Evolutionary conservation across 148 eudicot species (phyloP), one percentile per base, ranked within the genome.

Genomic region (Bassia scoparia): DNA sequence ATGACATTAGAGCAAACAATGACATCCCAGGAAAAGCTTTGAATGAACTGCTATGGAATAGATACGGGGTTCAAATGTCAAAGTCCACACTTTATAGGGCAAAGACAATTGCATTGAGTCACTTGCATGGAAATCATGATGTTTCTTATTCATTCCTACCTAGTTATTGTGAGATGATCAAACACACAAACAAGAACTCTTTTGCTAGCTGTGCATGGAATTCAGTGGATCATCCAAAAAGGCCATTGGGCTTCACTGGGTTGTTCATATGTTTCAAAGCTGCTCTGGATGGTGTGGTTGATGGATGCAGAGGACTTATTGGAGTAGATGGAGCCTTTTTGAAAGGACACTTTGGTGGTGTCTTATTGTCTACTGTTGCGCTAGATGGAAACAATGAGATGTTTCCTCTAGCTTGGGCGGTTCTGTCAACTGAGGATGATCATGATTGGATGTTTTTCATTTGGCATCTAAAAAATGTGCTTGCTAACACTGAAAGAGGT

Each of bases 1-100:
- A 70, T 0, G 73, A 70, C n/a, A 54, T 69, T 7, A 52, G 29
- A 26, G 61, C 61, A 10, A 69, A 69, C 24, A 33, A 33, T 5
- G 49, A 34, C 18, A 56, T 70, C 6, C 17, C 18, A 1, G 48
- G 21, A 1, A 54, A 34, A 9, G 12, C 65, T 2, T 29, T 61
- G 41, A 61, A 61, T 61, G 38, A 17, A 0, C 34, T 61, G 3
- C 18, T 61, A 2, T 31, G 15, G 33, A 4, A 61, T 8, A 61
- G 37, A 61, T 61, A 41, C 31, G n/a, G 21, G 13, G 17, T 61
- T 16, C 5, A 30, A 4, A 61, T 61, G 65, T 13, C 4, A 31
- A 14, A 20, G 2, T 13, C 21, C 5, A 30, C 35, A 1, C 6
- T 61, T 2, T 61, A 61, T 7, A 61, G 34, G 41, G n/a, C n/a